These are phyloP conservation scores for Elsinoe arachidis DNA, from an alignment of 2,329 filamentous ascomycete species.

Conservation along the genomic window DNA sequence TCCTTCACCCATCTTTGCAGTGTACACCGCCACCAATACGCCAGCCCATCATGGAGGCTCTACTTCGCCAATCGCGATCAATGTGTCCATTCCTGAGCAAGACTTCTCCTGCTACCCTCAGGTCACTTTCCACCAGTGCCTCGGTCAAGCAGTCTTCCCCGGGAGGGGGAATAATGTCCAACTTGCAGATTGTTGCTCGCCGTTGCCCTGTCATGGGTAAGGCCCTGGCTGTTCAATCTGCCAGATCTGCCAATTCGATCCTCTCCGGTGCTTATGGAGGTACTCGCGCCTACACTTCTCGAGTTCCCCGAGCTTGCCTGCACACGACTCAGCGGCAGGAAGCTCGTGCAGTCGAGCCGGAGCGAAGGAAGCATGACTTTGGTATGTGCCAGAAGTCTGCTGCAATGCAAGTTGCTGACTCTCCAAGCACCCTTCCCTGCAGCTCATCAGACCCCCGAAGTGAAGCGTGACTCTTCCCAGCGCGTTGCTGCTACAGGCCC, in stretches of 20 bases:
- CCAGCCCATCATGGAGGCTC: constrained; percentile 64
- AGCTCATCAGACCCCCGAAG: constrained; percentile 1
- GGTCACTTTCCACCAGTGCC: constrained; percentile 67
- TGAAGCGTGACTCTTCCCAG: background rate
- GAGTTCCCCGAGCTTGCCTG: constrained; percentile 59
- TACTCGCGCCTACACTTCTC: constrained; percentile 39
- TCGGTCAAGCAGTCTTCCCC: constrained; percentile 52
- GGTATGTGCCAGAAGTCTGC: constrained; percentile 30
- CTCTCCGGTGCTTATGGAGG: constrained; percentile 43
- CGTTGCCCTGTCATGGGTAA: constrained; percentile 99
- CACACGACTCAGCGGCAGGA: constrained; percentile 73
- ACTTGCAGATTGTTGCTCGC: constrained; percentile 85
- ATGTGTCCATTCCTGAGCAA: constrained; percentile 97
- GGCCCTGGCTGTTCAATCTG: constrained; percentile 76
- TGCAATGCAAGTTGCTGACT: no score
- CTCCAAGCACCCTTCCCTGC: constrained; percentile 13
- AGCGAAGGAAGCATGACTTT: constrained; percentile 37
- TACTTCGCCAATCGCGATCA: constrained; percentile 88
- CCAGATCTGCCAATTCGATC: constrained; percentile 39
- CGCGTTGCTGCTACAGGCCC: constrained; percentile 20
- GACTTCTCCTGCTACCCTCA: constrained; percentile 83
- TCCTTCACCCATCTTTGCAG: background rate
- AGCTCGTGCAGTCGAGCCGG: constrained; percentile 63
- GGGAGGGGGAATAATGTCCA: constrained; percentile 90
- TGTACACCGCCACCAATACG: background rate